Base-by-base conservation (phyloP, 805 yeast genomes). In the Limtongia smithiae region DNA sequence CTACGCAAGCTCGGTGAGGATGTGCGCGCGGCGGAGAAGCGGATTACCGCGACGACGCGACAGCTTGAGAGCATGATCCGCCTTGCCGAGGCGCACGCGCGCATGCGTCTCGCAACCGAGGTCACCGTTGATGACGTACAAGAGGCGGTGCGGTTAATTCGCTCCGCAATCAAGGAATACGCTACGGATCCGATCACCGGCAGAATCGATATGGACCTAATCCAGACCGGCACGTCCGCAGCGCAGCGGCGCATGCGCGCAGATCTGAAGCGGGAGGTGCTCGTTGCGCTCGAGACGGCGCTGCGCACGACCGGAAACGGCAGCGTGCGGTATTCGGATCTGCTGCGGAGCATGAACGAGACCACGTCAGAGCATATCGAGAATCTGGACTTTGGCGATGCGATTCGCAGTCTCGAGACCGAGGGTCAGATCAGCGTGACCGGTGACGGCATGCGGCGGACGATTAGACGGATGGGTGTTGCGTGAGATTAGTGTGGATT, bases 161-260 rank as follows among this genome's bases (percentile, higher is more conserved):
- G 85, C 60, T 79, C 95, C 2, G 99, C 99, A 12, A 86, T 93
- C 58, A 93, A 93, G 66, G 97, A 93, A 57, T 93, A 93, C 66
- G 99, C 99, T 14, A 93, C 96, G 2, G 99, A 93, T 70, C 98
- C 98, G 21, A 73, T 83, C 31, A 91, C 98, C 0, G 99, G 99
- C 27, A 79, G 93, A 62, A 93, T 93, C 58, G 98, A 93, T 65
- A 89, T 93, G 96, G 96, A 89, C 66, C 74, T 93, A 65, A 90
- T 93, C 25, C 97, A 91, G 70, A 93, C 97, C 0, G 98, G 97
- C 41, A 89, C 90, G 40, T 85, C 96, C 0, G 76, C 86, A 1
- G 86, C 91, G 3, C 95, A 90, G 66, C 76, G 96, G 67, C 77
- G 81, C 60, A 66, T 82, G 65, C 83, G 81, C 59, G 87, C 83